phyloP scores from a whole-genome alignment of 441 rosid genomes.

The Mallotus japonicus region DNA sequence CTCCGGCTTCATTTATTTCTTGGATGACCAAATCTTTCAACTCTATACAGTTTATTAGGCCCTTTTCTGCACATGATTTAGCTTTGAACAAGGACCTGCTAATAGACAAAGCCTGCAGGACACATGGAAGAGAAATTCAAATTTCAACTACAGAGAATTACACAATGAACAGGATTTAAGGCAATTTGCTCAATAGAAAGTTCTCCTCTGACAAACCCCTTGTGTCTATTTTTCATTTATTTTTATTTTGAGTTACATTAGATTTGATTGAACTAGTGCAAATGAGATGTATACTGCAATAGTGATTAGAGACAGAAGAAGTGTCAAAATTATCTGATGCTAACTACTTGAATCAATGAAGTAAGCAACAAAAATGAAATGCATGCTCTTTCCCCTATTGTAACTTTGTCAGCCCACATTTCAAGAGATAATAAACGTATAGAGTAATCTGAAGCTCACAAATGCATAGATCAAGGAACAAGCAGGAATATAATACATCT shows the following conservation, averaged over 20 bases:
- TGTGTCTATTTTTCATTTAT: too few species aligned
- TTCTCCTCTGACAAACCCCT: neutral
- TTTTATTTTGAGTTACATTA: neutral
- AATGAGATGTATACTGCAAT: neutral
- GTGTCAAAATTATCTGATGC: neutral
- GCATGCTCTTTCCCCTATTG: neutral
- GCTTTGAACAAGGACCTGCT: conserved; percentile 56
- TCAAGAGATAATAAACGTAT: neutral
- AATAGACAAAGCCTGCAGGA: conserved; percentile 74
- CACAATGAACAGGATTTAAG: neutral
- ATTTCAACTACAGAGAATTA: neutral
- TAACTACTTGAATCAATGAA: neutral
- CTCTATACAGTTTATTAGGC: conserved; percentile 38
- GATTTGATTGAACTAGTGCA: neutral
- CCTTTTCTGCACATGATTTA: conserved; percentile 49
- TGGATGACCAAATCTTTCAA: conserved; percentile 47
- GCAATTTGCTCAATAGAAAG: neutral
- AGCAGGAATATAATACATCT: neutral
- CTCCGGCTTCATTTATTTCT: conserved; percentile 57
- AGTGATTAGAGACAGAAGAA: neutral
- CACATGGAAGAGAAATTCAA: conserved; percentile 1
- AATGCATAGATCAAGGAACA: neutral
- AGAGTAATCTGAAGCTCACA: neutral
- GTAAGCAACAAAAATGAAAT: neutral
- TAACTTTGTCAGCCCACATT: neutral